Percentiles rank a stretch among this genome's conserved stretches.
phyloP scores from a whole-genome alignment of 1,284 basidiomycete genomes.

The Phellinidium pouzarii region DNA sequence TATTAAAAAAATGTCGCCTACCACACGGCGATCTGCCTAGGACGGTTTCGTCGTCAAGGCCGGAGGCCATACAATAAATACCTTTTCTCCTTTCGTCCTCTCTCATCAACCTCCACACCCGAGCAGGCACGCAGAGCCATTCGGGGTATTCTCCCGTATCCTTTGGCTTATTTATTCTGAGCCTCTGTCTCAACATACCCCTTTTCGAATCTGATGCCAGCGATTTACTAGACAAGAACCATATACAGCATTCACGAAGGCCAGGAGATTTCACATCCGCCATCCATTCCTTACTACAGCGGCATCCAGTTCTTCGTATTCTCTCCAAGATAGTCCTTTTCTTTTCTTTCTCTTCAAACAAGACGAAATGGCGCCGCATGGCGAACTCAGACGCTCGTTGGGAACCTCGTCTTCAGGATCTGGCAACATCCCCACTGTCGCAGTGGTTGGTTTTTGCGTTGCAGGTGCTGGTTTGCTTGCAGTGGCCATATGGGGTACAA shows the following conservation, averaged over 20 bases:
- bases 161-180: neutral
- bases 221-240: neutral
- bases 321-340: neutral
- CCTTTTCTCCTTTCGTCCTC: neutral
- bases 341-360: neutral
- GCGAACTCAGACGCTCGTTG: neutral
- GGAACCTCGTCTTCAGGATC: neutral
- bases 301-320: neutral
- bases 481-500: slow-evolving; percentile 35
- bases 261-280: neutral
- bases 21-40: too few relatives aligned
- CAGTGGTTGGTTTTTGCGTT: slow-evolving; percentile 42
- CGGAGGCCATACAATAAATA: neutral
- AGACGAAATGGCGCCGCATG: slow-evolving; percentile 1
- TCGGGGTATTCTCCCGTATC: neutral
- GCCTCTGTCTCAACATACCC: neutral
- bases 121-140: neutral
- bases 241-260: neutral
- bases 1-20: too few relatives aligned
- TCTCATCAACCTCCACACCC: neutral
- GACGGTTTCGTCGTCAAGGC: neutral
- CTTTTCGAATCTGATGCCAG: neutral
- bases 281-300: slow-evolving; percentile 7
- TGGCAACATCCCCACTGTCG: slow-evolving; percentile 20
- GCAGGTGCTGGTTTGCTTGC: slow-evolving; percentile 34